Evolutionary conservation across 1,284 basidiomycete species (phyloP).

Genomic region (Coniferiporia weirii): DNA sequence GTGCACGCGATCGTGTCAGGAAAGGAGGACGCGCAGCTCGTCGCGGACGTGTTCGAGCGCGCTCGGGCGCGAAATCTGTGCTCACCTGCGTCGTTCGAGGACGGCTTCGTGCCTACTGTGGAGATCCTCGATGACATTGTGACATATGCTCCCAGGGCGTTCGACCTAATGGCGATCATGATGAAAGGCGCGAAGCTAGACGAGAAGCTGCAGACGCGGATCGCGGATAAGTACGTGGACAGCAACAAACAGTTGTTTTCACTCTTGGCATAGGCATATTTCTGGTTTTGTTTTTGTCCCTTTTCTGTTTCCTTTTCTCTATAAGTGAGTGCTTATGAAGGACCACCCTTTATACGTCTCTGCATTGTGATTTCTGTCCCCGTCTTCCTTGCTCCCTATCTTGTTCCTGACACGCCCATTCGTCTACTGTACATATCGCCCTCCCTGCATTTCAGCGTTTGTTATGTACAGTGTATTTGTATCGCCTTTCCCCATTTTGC

Average conservation of each 20-base stretch:
- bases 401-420: neutral
- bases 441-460: neutral
- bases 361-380: neutral
- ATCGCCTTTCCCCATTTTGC: constrained; percentile 3
- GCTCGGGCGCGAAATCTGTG: constrained; percentile 51
- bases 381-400: neutral
- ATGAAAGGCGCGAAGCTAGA: constrained; percentile 66
- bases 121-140: constrained; percentile 82
- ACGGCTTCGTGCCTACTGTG: constrained; percentile 64
- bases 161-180: constrained; percentile 70
- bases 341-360: neutral
- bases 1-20: constrained; percentile 75
- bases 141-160: constrained; percentile 86
- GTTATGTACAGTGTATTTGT: constrained; percentile 11
- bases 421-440: too few relatives aligned
- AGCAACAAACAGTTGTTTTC: constrained; percentile 52
- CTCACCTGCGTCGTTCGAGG: constrained; percentile 54
- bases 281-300: too few relatives aligned
- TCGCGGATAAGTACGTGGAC: constrained; percentile 56
- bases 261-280: constrained; percentile 46
- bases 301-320: neutral
- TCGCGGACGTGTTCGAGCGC: constrained; percentile 62
- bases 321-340: neutral
- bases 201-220: constrained; percentile 47
- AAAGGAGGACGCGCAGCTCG: constrained; percentile 76